Conservation (phyloP, 2,329 filamentous ascomycete genomes). For the Cytospora piceicola region DNA sequence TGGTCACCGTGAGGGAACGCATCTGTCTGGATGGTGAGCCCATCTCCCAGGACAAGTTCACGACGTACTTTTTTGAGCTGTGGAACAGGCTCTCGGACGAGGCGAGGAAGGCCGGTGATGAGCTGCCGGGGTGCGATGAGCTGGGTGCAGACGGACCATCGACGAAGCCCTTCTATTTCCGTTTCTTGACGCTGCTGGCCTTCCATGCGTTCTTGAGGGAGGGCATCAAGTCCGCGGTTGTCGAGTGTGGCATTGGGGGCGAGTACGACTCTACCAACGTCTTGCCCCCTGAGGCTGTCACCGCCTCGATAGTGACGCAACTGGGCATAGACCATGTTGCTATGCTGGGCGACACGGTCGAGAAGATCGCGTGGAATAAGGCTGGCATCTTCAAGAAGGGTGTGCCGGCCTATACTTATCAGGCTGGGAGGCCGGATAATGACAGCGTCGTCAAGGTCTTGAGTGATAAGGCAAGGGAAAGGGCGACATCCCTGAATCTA, state of each 20-base stretch:
- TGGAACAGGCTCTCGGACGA: slow-evolving; percentile 67
- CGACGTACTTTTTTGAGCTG: slow-evolving; percentile 79
- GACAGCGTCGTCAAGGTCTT: slow-evolving; percentile 37
- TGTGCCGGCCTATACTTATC: slow-evolving; percentile 61
- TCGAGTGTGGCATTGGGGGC: slow-evolving; percentile 94
- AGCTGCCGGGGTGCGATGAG: slow-evolving; percentile 47
- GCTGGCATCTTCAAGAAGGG: slow-evolving; percentile 79
- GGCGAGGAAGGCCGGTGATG: slow-evolving; percentile 40
- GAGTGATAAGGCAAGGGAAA: slow-evolving; percentile 61
- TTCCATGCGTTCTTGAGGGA: slow-evolving; percentile 80
- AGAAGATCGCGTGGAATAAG: slow-evolving; percentile 89
- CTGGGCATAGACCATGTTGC: slow-evolving; percentile 84
- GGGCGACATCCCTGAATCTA: slow-evolving; percentile 46
- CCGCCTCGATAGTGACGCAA: slow-evolving; percentile 74
- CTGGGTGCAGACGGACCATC: slow-evolving; percentile 57
- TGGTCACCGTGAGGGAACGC: slow-evolving; percentile 81
- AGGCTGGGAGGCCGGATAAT: slow-evolving; percentile 47
- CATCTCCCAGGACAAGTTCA: slow-evolving; percentile 69
- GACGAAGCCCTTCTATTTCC: slow-evolving; percentile 88
- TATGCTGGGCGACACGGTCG: slow-evolving; percentile 78
- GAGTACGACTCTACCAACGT: slow-evolving; percentile 94
- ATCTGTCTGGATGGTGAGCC: slow-evolving; percentile 79
- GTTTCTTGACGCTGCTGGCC: slow-evolving; percentile 86
- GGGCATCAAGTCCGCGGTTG: slow-evolving; percentile 75
- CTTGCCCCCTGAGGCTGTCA: slow-evolving; percentile 64